Conservation (phyloP, 164 flowering plant genomes). For the Buxus sempervirens region DNA sequence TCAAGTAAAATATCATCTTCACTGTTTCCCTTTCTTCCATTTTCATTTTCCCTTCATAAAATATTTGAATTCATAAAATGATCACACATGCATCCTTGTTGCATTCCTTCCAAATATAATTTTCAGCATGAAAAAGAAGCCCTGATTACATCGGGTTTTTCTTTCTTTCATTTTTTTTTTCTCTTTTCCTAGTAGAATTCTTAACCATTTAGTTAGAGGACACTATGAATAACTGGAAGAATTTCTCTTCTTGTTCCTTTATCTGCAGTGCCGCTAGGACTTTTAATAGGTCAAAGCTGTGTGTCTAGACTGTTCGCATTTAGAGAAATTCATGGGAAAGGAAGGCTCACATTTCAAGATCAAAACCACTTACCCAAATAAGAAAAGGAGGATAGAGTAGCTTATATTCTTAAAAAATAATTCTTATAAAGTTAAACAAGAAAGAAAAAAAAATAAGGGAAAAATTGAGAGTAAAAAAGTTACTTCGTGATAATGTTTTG, state of each 20-base stretch:
- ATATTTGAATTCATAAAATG: not conserved
- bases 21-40: too few relatives aligned
- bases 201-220: not conserved
- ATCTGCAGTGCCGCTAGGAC: not conserved
- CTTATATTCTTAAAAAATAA: too few relatives aligned
- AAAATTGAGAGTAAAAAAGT: not conserved
- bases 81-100: not conserved
- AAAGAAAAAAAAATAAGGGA: not conserved
- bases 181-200: too few relatives aligned
- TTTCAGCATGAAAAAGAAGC: not conserved
- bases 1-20: not conserved
- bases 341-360: not conserved
- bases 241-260: not conserved
- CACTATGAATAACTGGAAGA: not conserved
- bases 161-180: too few relatives aligned
- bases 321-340: not conserved
- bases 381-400: not conserved
- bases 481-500: slow-evolving; percentile 82
- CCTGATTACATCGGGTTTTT: not conserved
- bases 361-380: not conserved
- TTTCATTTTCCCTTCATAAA: too few relatives aligned
- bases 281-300: not conserved
- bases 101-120: not conserved
- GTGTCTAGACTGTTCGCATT: not conserved
- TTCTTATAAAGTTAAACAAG: not conserved